Evolutionary conservation across 305 asterid genomes (phyloP), one percentile per base, ranked within the genome.

Genomic region (Rubia peregrina): DNA sequence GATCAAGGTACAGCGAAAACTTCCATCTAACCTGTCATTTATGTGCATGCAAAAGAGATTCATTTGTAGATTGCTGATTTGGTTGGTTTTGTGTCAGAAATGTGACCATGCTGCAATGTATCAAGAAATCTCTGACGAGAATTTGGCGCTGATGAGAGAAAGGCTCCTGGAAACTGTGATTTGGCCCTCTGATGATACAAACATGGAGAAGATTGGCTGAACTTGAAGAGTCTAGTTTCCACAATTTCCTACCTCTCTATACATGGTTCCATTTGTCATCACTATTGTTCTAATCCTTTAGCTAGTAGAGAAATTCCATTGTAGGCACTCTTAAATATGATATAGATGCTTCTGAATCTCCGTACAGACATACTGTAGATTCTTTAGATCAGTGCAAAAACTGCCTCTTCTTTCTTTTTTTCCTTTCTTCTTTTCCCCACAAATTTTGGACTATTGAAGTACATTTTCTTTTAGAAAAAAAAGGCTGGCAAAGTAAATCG

Each of bases 21-120:
- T 9, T 49, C 14, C 30, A 22, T 57, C 12, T 16, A 53, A 33
- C 11, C 42, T 43, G 48, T 26, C 36, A 21, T 59, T 43, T 33
- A 26, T 42, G 53, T 42, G 64, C 21, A 11, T 13, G 26, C 9
- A 36, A 12, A 22, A 36, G 40, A 40, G 11, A 55, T 42, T 30
- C 51, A 49, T 4, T 49, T 24, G n/a, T 40, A 22, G 65, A 51
- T 38, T 42, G 14, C 11, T 13, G 57, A 2, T 74, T 11, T 71
- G 59, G 9, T 2, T 12, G 65, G 38, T 71, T 26, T 71, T 24
- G 42, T n/a, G 67, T 44, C 62, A 92, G 98, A 89, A 82, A 83
- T 90, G 96, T 33, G 94, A 93, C 76, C 97, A 93, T 74, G 79
- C 87, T 1, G 97, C 85, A 69, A 89, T 93, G 78, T 90, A 93